Conservation (phyloP, 495 filamentous ascomycete genomes). For the Xylaria curta region DNA sequence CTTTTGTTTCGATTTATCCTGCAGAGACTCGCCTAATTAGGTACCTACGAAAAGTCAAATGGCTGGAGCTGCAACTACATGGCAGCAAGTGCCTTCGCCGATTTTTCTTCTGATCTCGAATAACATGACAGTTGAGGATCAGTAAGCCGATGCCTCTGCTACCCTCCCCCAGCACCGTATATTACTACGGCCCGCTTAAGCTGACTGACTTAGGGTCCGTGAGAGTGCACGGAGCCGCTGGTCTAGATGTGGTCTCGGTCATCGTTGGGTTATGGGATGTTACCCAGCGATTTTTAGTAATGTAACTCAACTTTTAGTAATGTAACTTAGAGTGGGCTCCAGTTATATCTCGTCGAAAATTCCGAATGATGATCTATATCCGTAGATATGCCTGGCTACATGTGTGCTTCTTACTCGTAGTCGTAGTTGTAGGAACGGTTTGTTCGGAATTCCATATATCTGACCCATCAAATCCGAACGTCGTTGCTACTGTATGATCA, state of each 20-base stretch:
- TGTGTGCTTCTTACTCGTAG: not conserved
- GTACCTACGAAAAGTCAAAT: not conserved
- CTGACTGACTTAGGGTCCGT: not conserved
- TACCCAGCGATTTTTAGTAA: not conserved
- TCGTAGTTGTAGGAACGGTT: not conserved
- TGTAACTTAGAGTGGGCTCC: not conserved
- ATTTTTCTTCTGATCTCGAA: not conserved
- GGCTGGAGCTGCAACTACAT: not conserved
- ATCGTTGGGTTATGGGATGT: not conserved
- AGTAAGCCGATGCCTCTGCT: not conserved
- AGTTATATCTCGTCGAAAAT: not conserved
- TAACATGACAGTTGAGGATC: not conserved
- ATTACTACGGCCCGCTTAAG: not conserved
- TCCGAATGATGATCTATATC: not conserved
- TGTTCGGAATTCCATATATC: slow-evolving; percentile 1
- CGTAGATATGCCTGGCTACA: too few relatives aligned
- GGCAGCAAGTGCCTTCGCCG: not conserved
- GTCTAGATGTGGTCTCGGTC: not conserved
- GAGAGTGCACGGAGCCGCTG: not conserved
- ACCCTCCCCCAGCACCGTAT: not conserved
- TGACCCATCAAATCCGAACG: not conserved
- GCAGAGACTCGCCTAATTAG: not conserved
- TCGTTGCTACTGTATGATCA: not conserved
- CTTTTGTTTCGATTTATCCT: too few relatives aligned
- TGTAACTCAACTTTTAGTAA: not conserved